Evolutionary conservation across 495 filamentous ascomycete genomes (phyloP), one percentile per base, ranked within the genome.

Genomic region (Penicillium desertorum): DNA sequence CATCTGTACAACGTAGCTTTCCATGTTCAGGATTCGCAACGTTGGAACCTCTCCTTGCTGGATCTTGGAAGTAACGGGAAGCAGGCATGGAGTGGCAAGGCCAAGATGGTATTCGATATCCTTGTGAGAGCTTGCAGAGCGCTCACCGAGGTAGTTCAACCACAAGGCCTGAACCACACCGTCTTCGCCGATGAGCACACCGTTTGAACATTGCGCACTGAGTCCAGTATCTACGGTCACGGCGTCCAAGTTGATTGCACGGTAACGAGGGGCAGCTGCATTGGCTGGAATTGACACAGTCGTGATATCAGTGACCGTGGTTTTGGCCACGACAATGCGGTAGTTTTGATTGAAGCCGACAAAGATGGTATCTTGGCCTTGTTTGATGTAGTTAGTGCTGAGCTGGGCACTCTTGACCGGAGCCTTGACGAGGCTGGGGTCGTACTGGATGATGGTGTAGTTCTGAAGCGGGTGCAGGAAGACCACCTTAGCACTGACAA

Each of bases 401-500:
- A 99, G 83, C 65, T 81, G 88, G 22, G 94, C 93, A 62, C 87
- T 92, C 72, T 95, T 79, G 20, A 99, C 91, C 5, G 95, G 93
- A 7, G 95, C 94, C 62, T 95, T 83, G 44, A 98, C 95, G 1
- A 99, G 83, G 34, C 81, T 86, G 2, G 95, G 89, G 71, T 99
- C 94, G 67, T 98, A 99, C 72, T 95, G 88, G 54, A 99, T 83
- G 63, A 99, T 88, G 59, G 87, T 88, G 73, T 97, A 99, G 71
- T 99, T 99, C 67, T 97, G 95, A 30, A 98, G 78, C n/a, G 94
- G 94, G 71, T 99, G 94, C 76, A 99, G 81, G 79, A 99, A 99
- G 20, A 96, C 79, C 16, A 99, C 89, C 71, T 95, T 96, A 57
- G 89, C 94, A 55, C 89, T 87, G 16, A 98, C 89, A 52, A 97